Conservation (phyloP, 2,329 filamentous ascomycete species). For the Xylaria sp. region DNA sequence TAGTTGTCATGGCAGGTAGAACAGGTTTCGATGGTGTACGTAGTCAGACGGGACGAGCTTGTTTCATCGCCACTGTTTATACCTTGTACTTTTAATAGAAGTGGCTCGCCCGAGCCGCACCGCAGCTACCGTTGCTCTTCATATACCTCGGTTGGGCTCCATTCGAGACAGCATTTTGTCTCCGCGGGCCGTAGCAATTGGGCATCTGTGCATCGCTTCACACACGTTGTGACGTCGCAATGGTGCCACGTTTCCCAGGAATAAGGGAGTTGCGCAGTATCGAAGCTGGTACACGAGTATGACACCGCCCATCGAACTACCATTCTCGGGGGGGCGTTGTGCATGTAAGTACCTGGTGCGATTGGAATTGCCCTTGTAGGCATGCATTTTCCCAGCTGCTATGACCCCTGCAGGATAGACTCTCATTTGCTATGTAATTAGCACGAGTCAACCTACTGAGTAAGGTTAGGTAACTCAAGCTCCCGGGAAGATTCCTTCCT, state of each 20-base stretch:
- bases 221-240: conserved; percentile 8
- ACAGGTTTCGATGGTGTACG: conserved; percentile 19
- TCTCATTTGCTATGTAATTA: background rate
- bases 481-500: conserved; percentile 21
- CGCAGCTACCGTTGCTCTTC: conserved; percentile 19
- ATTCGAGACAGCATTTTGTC: conserved; percentile 18
- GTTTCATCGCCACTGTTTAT: conserved; percentile 22
- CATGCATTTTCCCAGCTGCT: conserved; percentile 9
- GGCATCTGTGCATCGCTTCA: conserved; percentile 33
- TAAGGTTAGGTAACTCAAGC: conserved; percentile 6
- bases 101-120: conserved; percentile 24
- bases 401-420: background rate
- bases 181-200: conserved; percentile 15
- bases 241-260: conserved; percentile 34
- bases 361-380: conserved; percentile 7
- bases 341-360: conserved; percentile 7
- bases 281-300: conserved; percentile 5
- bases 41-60: conserved; percentile 15
- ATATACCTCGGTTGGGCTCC: conserved; percentile 35
- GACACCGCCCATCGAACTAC: conserved; percentile 22
- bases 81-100: conserved; percentile 3
- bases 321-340: conserved; percentile 25
- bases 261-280: conserved; percentile 15
- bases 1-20: conserved; percentile 8
- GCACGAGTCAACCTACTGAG: too few species aligned